These are phyloP conservation scores for Nicotiana undulata DNA, from an alignment of 257 asterid species.

Conservation along the genomic window DNA sequence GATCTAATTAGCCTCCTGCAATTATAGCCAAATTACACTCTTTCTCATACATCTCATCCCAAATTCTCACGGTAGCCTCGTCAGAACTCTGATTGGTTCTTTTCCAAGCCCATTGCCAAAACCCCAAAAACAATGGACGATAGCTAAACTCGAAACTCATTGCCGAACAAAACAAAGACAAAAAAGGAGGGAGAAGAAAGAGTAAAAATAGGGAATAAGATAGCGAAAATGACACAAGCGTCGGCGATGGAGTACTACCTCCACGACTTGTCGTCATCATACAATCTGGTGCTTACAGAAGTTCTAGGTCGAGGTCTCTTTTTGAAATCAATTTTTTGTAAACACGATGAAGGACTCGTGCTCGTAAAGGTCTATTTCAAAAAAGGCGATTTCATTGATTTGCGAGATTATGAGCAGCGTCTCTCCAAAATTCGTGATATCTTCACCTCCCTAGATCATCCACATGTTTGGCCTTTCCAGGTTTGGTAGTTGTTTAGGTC, in stretches of 20 bases:
- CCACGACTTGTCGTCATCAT: conserved; percentile 89
- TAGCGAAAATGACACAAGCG: conserved; percentile 94
- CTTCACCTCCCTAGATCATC: conserved; percentile 53
- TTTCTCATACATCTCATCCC: too few species aligned
- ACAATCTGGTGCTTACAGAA: conserved; percentile 85
- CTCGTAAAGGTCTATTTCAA: conserved; percentile 96
- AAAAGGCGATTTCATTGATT: conserved; percentile 88
- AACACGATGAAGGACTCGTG: conserved; percentile 70
- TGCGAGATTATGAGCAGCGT: conserved; percentile 78
- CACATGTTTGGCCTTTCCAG: conserved; percentile 99
- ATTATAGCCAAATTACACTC: too few species aligned
- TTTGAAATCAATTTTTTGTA: conserved; percentile 58
- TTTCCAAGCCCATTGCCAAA: too few species aligned
- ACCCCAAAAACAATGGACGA: too few species aligned
- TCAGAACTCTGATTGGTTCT: too few species aligned
- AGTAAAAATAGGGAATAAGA: conserved; percentile 71
- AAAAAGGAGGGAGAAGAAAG: neutral
- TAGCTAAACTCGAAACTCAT: too few species aligned
- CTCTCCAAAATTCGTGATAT: conserved; percentile 53
- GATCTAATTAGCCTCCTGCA: too few species aligned
- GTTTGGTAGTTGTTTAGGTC: too few species aligned
- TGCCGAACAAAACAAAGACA: too few species aligned
- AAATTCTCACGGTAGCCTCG: too few species aligned
- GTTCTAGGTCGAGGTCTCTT: conserved; percentile 88
- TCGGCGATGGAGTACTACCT: conserved; percentile 95